Base-by-base conservation (phyloP, 1,284 basidiomycete genomes). In the Malassezia obtusa region DNA sequence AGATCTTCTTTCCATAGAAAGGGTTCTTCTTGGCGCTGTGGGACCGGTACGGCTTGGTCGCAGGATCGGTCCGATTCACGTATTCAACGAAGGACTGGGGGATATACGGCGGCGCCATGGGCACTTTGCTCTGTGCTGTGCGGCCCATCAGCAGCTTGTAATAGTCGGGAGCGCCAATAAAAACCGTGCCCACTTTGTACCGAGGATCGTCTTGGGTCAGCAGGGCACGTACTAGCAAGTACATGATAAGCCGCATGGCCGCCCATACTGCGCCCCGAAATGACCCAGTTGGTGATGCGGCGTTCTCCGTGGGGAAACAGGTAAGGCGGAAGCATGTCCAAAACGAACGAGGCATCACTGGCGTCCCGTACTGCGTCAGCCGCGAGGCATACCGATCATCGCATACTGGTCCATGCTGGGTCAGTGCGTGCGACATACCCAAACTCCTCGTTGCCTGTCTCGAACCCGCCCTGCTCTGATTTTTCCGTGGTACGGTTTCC, bases 181-280 rank as follows among this genome's bases (percentile, higher is more conserved):
- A 77, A 10, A 86, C 84, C 32, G 88, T 81, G 1, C 82, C 86
- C 37, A 85, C 76, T 28, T 70, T 78, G 43, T 89, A 75, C 17
- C 84, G 78, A 6, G 83, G 79, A 58, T 88, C 86, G 26, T 35
- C 35, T 12, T 45, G n/a, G 28, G 30, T 15, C 14, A 17, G 37
- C 26, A 19, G 7, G 22, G 2, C 14, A 49, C 48, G 38, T 49
- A 49, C 48, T 30, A 8, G 63, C 63, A n/a, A 87, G 77, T 0
- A 78, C 77, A 28, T 85, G 78, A 86, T 86, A 89, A 0, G 83
- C 78, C 0, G 84, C 78, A 65, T 89, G 87, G 0, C 86, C 86
- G 0, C 87, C 86, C 1, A 89, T 79, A 59, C 83, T 85, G 57
- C 83, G 79, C 0, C 87, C 86, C 0, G 79, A 78, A n/a, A 75